phyloP scores from a whole-genome alignment of 805 yeast species.

The Myxozyma sirexii region DNA sequence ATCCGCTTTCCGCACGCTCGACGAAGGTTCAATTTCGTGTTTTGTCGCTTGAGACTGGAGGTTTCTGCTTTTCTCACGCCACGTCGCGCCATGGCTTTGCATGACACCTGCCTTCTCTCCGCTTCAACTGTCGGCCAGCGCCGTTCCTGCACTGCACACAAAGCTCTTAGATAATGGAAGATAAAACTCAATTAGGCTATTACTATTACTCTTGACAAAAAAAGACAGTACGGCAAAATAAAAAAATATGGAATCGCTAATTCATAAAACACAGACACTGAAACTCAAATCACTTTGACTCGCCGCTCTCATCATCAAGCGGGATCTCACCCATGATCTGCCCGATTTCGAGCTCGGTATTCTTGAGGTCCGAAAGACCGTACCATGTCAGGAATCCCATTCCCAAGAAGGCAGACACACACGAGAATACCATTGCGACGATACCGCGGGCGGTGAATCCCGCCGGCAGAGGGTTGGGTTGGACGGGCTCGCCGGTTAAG shows the following conservation, averaged over 20 bases:
- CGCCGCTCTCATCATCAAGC: constrained; percentile 56
- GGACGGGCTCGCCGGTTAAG: constrained; percentile 73
- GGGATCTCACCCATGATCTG: constrained; percentile 51
- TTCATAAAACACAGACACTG: background rate
- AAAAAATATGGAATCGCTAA: background rate
- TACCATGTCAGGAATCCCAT: constrained; percentile 73
- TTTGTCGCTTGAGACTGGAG: no score
- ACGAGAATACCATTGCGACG: constrained; percentile 90
- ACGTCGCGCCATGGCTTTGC: no score
- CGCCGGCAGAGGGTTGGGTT: constrained; percentile 63
- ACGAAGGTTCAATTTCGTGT: no score
- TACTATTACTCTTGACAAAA: background rate
- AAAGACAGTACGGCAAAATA: background rate
- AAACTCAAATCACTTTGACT: constrained; percentile 38
- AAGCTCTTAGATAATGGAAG: no score
- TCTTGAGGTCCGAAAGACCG: constrained; percentile 81
- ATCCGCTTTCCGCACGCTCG: no score
- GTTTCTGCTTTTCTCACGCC: no score
- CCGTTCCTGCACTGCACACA: no score
- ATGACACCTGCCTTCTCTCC: no score
- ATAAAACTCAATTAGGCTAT: no score
- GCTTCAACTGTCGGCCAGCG: no score
- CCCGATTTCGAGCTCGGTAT: constrained; percentile 65
- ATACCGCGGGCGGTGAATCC: constrained; percentile 96
- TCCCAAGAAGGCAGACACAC: constrained; percentile 84